A percentile compares a stretch with the other conserved stretches of the same genome.
phyloP scores from a whole-genome alignment of 495 filamentous ascomycete genomes.

The Thozetella sp. region DNA sequence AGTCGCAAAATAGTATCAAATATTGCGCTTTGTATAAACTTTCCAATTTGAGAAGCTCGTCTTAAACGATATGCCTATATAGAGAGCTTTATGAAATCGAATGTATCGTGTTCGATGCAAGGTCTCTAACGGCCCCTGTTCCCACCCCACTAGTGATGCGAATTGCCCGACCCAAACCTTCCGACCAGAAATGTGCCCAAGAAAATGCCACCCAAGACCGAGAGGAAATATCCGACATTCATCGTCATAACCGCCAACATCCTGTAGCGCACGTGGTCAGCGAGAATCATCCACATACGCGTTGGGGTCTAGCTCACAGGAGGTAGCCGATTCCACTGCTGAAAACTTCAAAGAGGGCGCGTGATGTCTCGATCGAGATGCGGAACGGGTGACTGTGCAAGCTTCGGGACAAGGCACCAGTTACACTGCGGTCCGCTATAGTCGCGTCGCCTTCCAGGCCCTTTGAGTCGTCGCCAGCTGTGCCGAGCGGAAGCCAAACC shows the following conservation, averaged over 20 bases:
- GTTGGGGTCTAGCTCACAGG: slow-evolving; percentile 58
- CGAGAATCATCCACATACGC: not conserved
- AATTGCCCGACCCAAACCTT: slow-evolving; percentile 41
- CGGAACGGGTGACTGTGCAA: not conserved
- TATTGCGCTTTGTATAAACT: no score
- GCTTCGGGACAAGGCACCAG: slow-evolving; percentile 16
- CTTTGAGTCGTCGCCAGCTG: not conserved
- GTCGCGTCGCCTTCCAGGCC: not conserved
- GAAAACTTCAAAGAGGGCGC: slow-evolving; percentile 51
- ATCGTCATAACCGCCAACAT: slow-evolving; percentile 91
- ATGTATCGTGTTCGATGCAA: no score
- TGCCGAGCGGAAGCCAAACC: not conserved
- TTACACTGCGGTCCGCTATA: slow-evolving; percentile 8
- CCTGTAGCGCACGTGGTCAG: slow-evolving; percentile 38
- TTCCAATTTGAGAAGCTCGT: no score
- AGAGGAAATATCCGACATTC: slow-evolving; percentile 85
- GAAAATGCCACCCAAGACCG: slow-evolving; percentile 72
- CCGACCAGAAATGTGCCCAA: slow-evolving; percentile 73
- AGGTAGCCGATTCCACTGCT: slow-evolving; percentile 68
- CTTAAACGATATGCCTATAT: no score
- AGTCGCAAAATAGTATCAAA: no score
- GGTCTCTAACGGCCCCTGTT: no score
- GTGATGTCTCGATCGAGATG: slow-evolving; percentile 16
- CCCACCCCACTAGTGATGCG: not conserved
- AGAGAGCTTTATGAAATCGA: no score